These are phyloP conservation scores for Vitis rupestris DNA, from an alignment of 164 flowering plant genomes.

Conservation along the genomic window DNA sequence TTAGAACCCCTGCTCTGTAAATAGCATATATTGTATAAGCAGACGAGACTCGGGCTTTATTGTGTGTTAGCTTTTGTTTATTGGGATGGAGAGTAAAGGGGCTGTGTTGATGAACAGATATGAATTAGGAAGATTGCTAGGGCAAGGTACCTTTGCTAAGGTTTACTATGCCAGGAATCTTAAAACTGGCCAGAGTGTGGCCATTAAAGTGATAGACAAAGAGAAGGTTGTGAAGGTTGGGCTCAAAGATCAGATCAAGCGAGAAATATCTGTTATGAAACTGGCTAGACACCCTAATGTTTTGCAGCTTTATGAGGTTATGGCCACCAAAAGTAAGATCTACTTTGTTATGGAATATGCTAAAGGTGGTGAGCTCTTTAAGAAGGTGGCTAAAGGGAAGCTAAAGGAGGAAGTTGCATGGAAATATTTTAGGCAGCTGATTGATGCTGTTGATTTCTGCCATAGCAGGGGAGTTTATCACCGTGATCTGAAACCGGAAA, in stretches of 20 bases:
- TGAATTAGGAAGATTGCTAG: slow-evolving; percentile 76
- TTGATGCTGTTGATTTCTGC: slow-evolving; percentile 74
- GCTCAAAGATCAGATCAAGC: slow-evolving; percentile 67
- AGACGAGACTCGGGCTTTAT: slow-evolving; percentile 7
- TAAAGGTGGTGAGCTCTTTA: slow-evolving; percentile 86
- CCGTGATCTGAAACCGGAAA: slow-evolving; percentile 85
- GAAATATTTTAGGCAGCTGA: slow-evolving; percentile 71
- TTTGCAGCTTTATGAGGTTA: slow-evolving; percentile 73
- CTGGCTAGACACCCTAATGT: slow-evolving; percentile 71
- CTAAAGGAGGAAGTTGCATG: slow-evolving; percentile 68
- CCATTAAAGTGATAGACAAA: slow-evolving; percentile 74
- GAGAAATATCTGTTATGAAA: slow-evolving; percentile 79
- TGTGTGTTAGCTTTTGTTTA: slow-evolving; percentile 1
- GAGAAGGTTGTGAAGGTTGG: slow-evolving; percentile 71
- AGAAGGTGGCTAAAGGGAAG: slow-evolving; percentile 78
- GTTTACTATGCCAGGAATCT: slow-evolving; percentile 74
- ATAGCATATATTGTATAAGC: slow-evolving; percentile 1
- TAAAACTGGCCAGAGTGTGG: slow-evolving; percentile 57
- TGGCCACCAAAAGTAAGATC: slow-evolving; percentile 78
- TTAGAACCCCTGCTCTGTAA: slow-evolving; percentile 13
- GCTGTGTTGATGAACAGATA: slow-evolving; percentile 61
- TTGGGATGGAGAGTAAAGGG: slow-evolving; percentile 57
- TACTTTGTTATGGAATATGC: slow-evolving; percentile 80
- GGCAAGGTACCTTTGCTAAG: slow-evolving; percentile 90
- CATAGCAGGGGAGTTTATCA: slow-evolving; percentile 83